phyloP scores from a whole-genome alignment of 1,284 basidiomycete genomes.

The Xanthoconium separans region DNA sequence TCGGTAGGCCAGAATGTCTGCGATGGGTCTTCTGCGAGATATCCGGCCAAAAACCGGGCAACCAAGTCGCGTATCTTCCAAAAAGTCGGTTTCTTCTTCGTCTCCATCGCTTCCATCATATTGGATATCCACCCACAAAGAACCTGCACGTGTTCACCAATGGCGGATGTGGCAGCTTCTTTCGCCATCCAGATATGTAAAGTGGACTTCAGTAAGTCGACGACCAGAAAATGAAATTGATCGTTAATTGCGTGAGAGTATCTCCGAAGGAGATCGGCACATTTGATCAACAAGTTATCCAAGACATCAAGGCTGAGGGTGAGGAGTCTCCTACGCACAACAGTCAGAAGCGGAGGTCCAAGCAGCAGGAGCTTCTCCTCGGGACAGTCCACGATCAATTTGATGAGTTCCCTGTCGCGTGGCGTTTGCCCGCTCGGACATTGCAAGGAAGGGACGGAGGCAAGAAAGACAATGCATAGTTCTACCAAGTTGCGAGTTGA shows the following conservation, averaged over 20 bases:
- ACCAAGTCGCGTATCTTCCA: constrained; percentile 74
- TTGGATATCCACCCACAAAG: constrained; percentile 56
- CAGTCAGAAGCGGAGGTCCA: constrained; percentile 55
- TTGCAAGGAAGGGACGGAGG: constrained; percentile 58
- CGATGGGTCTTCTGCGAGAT: constrained; percentile 59
- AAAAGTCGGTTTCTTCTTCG: constrained; percentile 46
- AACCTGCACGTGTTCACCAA: constrained; percentile 45
- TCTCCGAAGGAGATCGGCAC: constrained; percentile 51
- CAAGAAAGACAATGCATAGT: constrained; percentile 55
- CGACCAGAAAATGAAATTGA: constrained; percentile 50
- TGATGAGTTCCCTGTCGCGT: constrained; percentile 63
- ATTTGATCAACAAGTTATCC: constrained; percentile 50
- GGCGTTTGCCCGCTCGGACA: constrained; percentile 55
- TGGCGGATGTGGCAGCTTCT: constrained; percentile 36
- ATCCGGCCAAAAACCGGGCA: constrained; percentile 64
- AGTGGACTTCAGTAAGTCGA: constrained; percentile 69
- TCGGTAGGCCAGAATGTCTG: constrained; percentile 50
- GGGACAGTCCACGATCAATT: constrained; percentile 54
- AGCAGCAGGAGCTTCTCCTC: constrained; percentile 56
- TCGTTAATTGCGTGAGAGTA: constrained; percentile 64
- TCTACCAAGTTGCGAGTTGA: constrained; percentile 38
- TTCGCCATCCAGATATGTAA: constrained; percentile 61
- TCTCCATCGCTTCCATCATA: constrained; percentile 35
- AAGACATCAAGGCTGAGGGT: constrained; percentile 52
- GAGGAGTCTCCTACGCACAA: constrained; percentile 55